A percentile compares a stretch with the other conserved stretches of the same genome.
Conservation (phyloP, 495 filamentous ascomycete genomes). For the Daldinia decipiens region DNA sequence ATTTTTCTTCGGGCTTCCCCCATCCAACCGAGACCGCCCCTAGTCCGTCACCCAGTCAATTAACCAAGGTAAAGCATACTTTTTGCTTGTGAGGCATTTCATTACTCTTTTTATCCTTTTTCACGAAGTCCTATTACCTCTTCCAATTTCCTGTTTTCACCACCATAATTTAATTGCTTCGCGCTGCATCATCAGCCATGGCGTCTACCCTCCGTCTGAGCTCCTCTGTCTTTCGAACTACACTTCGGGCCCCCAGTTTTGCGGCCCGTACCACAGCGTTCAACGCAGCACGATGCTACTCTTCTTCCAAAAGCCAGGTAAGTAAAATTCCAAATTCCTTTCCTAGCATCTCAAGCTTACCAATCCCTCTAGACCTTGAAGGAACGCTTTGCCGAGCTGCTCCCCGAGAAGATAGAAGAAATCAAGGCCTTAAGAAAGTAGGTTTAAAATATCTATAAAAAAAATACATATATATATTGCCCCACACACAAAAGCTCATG, state of each 20-base stretch:
- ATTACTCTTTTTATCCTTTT: conserved; percentile 51
- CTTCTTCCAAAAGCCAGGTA: conserved; percentile 88
- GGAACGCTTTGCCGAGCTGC: conserved; percentile 95
- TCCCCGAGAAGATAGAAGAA: conserved; percentile 96
- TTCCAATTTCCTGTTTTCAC: conserved; percentile 38
- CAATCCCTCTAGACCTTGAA: conserved; percentile 80
- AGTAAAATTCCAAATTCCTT: conserved; percentile 36
- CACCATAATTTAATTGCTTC: conserved; percentile 40
- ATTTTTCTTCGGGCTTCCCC: conserved; percentile 38
- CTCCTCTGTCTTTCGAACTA: conserved; percentile 78
- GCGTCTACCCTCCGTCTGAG: conserved; percentile 81
- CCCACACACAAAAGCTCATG: conserved; percentile 27
- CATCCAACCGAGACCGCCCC: conserved; percentile 44
- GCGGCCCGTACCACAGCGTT: conserved; percentile 74
- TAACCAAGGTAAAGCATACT: conserved; percentile 42
- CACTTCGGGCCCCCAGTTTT: conserved; percentile 68
- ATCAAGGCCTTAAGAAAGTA: conserved; percentile 98
- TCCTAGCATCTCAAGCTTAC: conserved; percentile 46
- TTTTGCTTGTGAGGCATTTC: conserved; percentile 44
- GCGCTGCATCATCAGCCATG: conserved; percentile 65
- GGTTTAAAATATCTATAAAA: conserved; percentile 40
- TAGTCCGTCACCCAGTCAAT: conserved; percentile 33
- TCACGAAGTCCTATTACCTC: conserved; percentile 41
- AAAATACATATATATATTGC: background rate
- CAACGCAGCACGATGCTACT: conserved; percentile 85